A percentile compares a stretch with the other conserved stretches of the same genome.
Evolutionary conservation across 192 early-diverging fungal genomes (phyloP).

Genomic region (Mortierella antarctica): DNA sequence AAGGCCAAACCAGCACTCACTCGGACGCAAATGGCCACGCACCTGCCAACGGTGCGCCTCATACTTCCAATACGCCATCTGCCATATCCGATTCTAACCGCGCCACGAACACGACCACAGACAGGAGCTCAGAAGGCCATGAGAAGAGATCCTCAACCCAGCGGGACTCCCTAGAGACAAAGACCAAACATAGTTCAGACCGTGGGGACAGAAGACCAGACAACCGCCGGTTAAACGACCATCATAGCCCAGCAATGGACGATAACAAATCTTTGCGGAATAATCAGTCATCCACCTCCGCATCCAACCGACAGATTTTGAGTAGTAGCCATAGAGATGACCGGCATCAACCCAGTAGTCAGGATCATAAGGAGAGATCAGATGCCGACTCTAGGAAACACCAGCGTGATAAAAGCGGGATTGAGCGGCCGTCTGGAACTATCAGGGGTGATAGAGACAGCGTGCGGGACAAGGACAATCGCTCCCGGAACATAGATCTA

Average conservation of each 20-base stretch:
- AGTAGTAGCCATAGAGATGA: slow-evolving; percentile 9
- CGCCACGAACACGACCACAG: too few species aligned
- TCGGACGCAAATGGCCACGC: not conserved
- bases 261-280: slow-evolving; percentile 1
- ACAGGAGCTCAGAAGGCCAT: too few species aligned
- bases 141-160: too few species aligned
- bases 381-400: not conserved
- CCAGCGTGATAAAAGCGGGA: not conserved
- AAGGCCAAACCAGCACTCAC: not conserved
- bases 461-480: slow-evolving; percentile 12
- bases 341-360: too few species aligned
- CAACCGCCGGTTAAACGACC: slow-evolving; percentile 1
- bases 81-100: too few species aligned
- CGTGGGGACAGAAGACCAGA: slow-evolving; percentile 2
- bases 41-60: too few species aligned
- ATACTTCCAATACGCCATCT: too few species aligned
- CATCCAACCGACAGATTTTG: not conserved
- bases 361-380: not conserved
- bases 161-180: not conserved
- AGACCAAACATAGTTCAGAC: slow-evolving; percentile 10
- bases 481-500: slow-evolving; percentile 13
- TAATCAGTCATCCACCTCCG: slow-evolving; percentile 10
- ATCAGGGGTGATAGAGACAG: slow-evolving; percentile 6
- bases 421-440: slow-evolving; percentile 12
- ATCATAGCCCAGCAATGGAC: not conserved